phyloP scores from a whole-genome alignment of 116 monocot species.

The Phalaenopsis hybrid region DNA sequence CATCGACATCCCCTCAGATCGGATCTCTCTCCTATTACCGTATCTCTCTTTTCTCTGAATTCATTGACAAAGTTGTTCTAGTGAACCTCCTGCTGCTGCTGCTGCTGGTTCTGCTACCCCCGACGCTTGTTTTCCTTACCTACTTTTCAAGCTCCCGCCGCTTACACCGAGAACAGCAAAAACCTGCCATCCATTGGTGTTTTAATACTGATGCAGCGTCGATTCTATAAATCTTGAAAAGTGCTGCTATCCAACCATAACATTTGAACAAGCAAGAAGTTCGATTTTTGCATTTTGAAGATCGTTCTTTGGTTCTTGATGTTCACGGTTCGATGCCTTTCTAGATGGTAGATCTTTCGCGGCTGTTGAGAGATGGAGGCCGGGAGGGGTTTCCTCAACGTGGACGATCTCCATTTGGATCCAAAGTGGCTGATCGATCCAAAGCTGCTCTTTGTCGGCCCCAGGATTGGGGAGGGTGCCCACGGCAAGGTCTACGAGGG shows the following conservation, averaged over 20 bases:
- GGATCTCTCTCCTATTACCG: background rate
- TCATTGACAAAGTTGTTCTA: background rate
- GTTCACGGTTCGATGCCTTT: background rate
- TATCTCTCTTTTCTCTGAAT: background rate
- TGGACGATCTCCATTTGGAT: constrained; percentile 41
- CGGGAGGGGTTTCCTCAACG: constrained; percentile 38
- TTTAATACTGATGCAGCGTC: background rate
- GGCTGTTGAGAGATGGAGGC: constrained; percentile 39
- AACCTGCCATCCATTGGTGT: background rate
- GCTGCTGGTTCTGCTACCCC: background rate
- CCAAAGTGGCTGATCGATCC: constrained; percentile 86
- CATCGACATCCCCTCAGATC: constrained; percentile 2
- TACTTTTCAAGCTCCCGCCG: background rate
- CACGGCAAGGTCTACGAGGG: constrained; percentile 96
- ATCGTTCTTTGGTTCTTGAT: constrained; percentile 1
- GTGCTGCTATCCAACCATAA: background rate
- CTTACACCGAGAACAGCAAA: background rate
- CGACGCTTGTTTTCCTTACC: background rate
- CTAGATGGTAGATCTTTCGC: constrained; percentile 34
- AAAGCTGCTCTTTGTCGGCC: constrained; percentile 74
- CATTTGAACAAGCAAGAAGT: constrained; percentile 1
- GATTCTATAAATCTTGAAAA: background rate
- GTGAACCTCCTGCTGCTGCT: background rate
- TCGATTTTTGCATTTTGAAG: constrained; percentile 8
- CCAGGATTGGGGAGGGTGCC: constrained; percentile 84